Base-by-base conservation (phyloP, 768 basidiomycete genomes). In the Boletus fagicola region DNA sequence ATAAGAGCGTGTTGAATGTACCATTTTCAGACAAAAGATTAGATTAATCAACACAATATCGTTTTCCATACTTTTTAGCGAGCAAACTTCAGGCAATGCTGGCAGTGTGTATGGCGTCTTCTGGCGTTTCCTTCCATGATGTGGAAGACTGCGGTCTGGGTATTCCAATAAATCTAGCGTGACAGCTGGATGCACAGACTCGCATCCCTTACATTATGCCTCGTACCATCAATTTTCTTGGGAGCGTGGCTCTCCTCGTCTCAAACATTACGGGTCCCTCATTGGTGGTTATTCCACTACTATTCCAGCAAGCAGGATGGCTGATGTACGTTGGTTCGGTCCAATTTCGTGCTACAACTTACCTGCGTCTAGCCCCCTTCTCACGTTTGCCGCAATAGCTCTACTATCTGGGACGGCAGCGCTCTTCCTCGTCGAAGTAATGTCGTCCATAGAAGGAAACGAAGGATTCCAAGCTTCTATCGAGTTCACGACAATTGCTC, bases 271-370 rank as follows among this genome's bases (percentile, higher is more conserved):
- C 66, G 0, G 66, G 66, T 0, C 66, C 66, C 3, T 67, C 66
- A 0, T 33, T 67, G 20, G 66, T 63, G 22, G 58, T 67, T 4
- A 59, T 68, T 15, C 66, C 66, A 0, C 46, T 65, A 0, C 55
- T 67, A 2, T 67, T 65, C 45, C 66, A 67, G 22, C 66, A 68
- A 28, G 66, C 66, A 40, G 66, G 66, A 55, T 67, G 66, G 66
- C 42, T 67, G 42, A 68, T 63, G 66, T 67, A 36, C 56, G 66
- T 59, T 10, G 1, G 6, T 43, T 50, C 38, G 8, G 16, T 9
- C 15, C 26, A 5, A 13, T 16, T 28, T 42, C n/a, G 2, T 45
- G 26, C 28, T 30, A 1, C 1, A 28, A 10, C 49, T 53, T 2
- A 40, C 26, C 30, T 8, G 30, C 6, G n/a, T 45, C 44, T 28